These are phyloP conservation scores for Metarhizium guizhouense DNA, from an alignment of 2,329 filamentous ascomycete genomes.

Conservation along the genomic window DNA sequence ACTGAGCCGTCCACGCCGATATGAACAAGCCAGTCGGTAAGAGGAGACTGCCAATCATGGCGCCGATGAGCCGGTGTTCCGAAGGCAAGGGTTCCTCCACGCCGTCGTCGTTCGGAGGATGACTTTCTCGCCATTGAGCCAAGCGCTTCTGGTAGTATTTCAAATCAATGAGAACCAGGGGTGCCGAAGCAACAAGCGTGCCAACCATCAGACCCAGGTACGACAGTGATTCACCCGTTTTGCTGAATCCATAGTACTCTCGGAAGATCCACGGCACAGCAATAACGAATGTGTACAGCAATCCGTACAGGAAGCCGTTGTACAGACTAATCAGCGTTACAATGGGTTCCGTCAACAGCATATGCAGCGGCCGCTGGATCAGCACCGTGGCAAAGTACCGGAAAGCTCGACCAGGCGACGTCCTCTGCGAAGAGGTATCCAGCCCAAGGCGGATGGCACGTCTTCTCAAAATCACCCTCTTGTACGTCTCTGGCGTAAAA, in stretches of 20 bases:
- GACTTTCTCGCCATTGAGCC: conserved; percentile 33
- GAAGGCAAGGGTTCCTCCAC: conserved; percentile 44
- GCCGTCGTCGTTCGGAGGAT: conserved; percentile 27
- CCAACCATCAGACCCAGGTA: conserved; percentile 63
- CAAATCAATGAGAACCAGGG: conserved; percentile 38
- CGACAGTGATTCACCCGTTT: conserved; percentile 51
- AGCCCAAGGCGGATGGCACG: conserved; percentile 29
- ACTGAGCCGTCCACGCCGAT: conserved; percentile 53
- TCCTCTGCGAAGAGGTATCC: conserved; percentile 16
- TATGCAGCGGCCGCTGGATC: conserved; percentile 55
- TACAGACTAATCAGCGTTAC: conserved; percentile 57
- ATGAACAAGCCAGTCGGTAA: conserved; percentile 58
- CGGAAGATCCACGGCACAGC: conserved; percentile 61
- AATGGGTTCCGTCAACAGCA: conserved; percentile 64
- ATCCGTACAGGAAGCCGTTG: conserved; percentile 52
- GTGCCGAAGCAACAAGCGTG: conserved; percentile 41
- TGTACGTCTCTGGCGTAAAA: conserved; percentile 54
- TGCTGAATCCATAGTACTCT: conserved; percentile 46
- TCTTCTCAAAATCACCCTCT: conserved; percentile 43
- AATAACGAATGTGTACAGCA: conserved; percentile 51
- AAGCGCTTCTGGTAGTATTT: conserved; percentile 46
- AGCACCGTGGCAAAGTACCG: conserved; percentile 29
- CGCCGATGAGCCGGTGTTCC: conserved; percentile 55
- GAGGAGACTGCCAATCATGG: conserved; percentile 49
- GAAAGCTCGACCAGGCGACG: conserved; percentile 15